Evolutionary conservation across 352 stramenopile genomes (phyloP).

Genomic region (Phytophthora tubulina): DNA sequence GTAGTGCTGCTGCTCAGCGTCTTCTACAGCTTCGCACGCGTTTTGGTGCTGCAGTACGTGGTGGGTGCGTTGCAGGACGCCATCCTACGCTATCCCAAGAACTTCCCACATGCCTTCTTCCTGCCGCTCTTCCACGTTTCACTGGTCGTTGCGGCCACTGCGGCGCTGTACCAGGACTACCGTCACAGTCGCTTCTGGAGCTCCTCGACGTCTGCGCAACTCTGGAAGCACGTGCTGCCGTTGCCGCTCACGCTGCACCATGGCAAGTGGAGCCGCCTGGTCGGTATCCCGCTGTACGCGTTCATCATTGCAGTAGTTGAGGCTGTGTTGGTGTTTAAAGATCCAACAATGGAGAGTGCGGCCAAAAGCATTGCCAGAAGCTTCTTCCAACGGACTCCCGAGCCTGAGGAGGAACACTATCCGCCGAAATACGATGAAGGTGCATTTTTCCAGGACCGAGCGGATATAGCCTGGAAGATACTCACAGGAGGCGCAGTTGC

Average conservation of each 20-base stretch:
- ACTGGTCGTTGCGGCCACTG: conserved; percentile 44
- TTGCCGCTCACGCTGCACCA: conserved; percentile 65
- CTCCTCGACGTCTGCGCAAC: conserved; percentile 25
- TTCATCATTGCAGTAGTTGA: conserved; percentile 63
- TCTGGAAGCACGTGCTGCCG: conserved; percentile 72
- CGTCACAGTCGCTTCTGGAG: conserved; percentile 42
- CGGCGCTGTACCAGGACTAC: conserved; percentile 58
- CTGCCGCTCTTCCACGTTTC: conserved; percentile 65
- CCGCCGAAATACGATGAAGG: conserved; percentile 29
- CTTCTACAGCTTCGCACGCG: conserved; percentile 76
- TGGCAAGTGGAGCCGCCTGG: conserved; percentile 58
- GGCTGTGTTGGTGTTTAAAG: conserved; percentile 55
- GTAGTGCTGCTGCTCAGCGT: conserved; percentile 60
- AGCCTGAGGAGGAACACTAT: conserved; percentile 31
- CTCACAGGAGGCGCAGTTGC: conserved; percentile 6
- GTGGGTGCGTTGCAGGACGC: conserved; percentile 59
- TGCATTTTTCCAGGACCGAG: conserved; percentile 20
- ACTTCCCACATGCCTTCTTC: conserved; percentile 66
- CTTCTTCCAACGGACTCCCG: conserved; percentile 51
- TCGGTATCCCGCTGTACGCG: conserved; percentile 76
- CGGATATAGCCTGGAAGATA: conserved; percentile 32
- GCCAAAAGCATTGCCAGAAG: conserved; percentile 2
- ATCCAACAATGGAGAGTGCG: conserved; percentile 54
- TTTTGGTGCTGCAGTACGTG: conserved; percentile 68
- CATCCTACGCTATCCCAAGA: conserved; percentile 63